Evolutionary conservation across 163 green algal genomes (phyloP).

Genomic region (Coccomyxa subellipsoidea): DNA sequence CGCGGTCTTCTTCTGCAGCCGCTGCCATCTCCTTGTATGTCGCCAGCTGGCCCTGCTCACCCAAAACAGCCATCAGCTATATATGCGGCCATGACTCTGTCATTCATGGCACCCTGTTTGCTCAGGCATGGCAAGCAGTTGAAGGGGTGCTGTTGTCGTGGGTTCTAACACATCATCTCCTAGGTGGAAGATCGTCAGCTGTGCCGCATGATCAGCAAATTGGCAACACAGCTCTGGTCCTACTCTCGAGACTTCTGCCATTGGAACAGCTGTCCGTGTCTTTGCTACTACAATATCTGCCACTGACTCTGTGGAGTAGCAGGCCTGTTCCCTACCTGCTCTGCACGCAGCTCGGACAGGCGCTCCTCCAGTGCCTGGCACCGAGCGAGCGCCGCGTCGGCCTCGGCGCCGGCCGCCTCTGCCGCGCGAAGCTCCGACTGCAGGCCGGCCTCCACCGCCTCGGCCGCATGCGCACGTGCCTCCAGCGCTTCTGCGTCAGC

Average conservation of each 20-base stretch:
- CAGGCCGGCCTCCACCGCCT: conserved; percentile 19
- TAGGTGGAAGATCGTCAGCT: too few species aligned
- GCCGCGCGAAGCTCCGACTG: conserved; percentile 29
- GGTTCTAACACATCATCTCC: too few species aligned
- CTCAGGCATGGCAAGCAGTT: too few species aligned
- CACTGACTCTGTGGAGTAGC: too few species aligned
- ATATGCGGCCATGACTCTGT: too few species aligned
- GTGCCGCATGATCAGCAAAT: too few species aligned
- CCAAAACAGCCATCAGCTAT: background rate
- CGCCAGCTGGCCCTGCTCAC: background rate
- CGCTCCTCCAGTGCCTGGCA: conserved; percentile 42
- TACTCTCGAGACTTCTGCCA: too few species aligned
- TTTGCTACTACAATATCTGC: too few species aligned
- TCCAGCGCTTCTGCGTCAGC: conserved; percentile 30
- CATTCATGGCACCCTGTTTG: too few species aligned
- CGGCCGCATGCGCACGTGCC: conserved; percentile 25
- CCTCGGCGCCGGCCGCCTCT: conserved; percentile 37
- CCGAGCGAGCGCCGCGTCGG: background rate
- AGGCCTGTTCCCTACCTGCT: conserved; percentile 27
- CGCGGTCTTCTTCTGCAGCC: conserved; percentile 49
- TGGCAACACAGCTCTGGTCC: too few species aligned
- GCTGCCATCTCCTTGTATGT: conserved; percentile 23
- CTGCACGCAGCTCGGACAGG: conserved; percentile 41
- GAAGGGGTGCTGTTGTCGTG: too few species aligned
- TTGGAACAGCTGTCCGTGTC: too few species aligned